Percentiles rank a stretch among this genome's conserved stretches.
These are phyloP conservation scores for Sarocladium strictum DNA, from an alignment of 2,329 filamentous ascomycete species.

Conservation along the genomic window DNA sequence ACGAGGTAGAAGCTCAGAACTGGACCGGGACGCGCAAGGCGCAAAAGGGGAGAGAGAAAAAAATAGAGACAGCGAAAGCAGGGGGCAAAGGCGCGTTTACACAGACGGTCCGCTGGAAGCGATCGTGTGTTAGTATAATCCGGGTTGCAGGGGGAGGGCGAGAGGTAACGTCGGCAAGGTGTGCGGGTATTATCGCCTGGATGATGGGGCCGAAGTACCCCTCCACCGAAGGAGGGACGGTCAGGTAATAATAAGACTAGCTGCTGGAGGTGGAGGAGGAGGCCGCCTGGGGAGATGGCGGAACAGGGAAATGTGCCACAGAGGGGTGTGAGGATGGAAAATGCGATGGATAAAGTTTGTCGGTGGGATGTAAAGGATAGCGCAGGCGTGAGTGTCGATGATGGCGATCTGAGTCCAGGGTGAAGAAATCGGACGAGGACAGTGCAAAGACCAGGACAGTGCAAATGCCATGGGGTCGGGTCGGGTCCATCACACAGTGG, in stretches of 20 bases:
- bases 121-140: slow-evolving; percentile 9
- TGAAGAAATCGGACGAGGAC: too few relatives aligned
- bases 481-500: too few relatives aligned
- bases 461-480: too few relatives aligned
- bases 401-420: too few relatives aligned
- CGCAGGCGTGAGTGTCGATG: too few relatives aligned
- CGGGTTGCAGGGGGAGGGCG: not conserved
- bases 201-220: slow-evolving; percentile 8
- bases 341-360: not conserved
- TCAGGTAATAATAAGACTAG: not conserved
- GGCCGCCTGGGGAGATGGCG: too few relatives aligned
- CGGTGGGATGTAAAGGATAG: too few relatives aligned
- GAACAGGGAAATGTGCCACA: not conserved
- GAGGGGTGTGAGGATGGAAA: not conserved
- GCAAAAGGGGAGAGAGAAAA: not conserved
- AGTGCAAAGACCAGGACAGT: too few relatives aligned
- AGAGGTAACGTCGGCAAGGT: slow-evolving; percentile 1
- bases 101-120: not conserved
- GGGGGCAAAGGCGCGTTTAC: slow-evolving; percentile 5
- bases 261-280: too few relatives aligned
- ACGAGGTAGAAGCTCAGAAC: not conserved
- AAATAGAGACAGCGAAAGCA: not conserved
- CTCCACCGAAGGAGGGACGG: slow-evolving; percentile 8
- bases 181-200: slow-evolving; percentile 10
- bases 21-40: not conserved